phyloP scores from a whole-genome alignment of 2,329 filamentous ascomycete species.

The Microsporum ferrugineum region DNA sequence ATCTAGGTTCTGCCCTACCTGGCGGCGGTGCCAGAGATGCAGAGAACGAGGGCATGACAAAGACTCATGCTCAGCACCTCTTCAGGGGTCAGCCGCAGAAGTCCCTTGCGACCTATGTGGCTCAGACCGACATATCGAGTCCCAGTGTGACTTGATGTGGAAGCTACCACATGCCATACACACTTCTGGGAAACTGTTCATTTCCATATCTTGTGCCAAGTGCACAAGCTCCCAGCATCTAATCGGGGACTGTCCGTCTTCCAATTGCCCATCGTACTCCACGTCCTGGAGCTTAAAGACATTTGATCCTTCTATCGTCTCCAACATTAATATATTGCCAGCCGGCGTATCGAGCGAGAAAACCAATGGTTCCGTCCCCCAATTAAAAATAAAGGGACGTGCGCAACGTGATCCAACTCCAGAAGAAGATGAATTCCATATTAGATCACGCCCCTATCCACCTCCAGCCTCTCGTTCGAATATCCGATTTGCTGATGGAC shows the following conservation, averaged over 20 bases:
- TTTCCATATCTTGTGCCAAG: constrained; percentile 36
- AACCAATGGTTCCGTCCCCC: constrained; percentile 17
- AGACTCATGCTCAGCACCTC: constrained; percentile 45
- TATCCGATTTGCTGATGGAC: constrained; percentile 27
- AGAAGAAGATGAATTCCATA: constrained; percentile 28
- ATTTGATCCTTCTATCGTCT: constrained; percentile 27
- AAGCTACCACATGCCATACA: constrained; percentile 24
- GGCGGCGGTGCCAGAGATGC: constrained; percentile 44
- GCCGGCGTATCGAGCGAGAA: constrained; percentile 10
- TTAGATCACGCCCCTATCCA: constrained; percentile 20
- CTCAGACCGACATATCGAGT: constrained; percentile 46
- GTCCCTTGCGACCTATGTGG: constrained; percentile 52
- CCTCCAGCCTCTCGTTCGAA: constrained; percentile 22
- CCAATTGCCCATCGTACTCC: constrained; percentile 19
- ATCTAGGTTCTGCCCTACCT: constrained; percentile 30
- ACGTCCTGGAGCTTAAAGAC: constrained; percentile 32
- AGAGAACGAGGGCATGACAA: constrained; percentile 49
- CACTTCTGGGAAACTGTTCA: constrained; percentile 22
- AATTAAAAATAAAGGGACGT: constrained; percentile 29
- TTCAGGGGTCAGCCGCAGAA: constrained; percentile 43
- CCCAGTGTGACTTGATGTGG: constrained; percentile 51
- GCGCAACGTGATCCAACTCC: constrained; percentile 22
- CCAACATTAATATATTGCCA: constrained; percentile 27
- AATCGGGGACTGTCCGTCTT: constrained; percentile 34
- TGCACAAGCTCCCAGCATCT: constrained; percentile 35